Evolutionary conservation across 768 basidiomycete species (phyloP), one percentile per base, ranked within the genome.

Genomic region (Tylopilus cervinicoccineus): DNA sequence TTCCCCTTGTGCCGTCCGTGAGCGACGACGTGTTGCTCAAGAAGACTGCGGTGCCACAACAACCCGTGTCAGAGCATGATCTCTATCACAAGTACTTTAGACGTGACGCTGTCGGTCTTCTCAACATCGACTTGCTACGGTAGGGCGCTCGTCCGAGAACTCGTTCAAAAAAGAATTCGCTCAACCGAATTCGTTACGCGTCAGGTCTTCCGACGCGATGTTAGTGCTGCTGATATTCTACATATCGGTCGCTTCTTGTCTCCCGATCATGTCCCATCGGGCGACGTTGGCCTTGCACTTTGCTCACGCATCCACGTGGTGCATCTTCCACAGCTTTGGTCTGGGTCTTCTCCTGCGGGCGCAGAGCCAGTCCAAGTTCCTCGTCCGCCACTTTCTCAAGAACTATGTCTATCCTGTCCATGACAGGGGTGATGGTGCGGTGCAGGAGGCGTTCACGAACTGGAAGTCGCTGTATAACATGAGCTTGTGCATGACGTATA

Each of bases 381-480:
- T 97, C 32, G 96, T 98, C 23, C 72, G 92, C 54, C 96, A 99
- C 66, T 98, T 88, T 63, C 69, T 96, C 58, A 93, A 95, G 74
- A 83, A 97, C 61, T 99, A 98, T 61, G 83, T 92, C 58, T 98
- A 97, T 66, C 78, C 83, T 12, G 72, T 74, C 38, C 74, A 81
- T 49, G 83, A 88, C 47, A 79, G 77, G 14, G 81, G 79, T 5
- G 76, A 82, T 49, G 81, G 83, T 38, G 94, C 95, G 0, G 80
- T 93, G n/a, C 76, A 83, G 32, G 96, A 99, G 63, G 92, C 95
- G 0, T 99, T 97, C 58, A 76, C 79, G 23, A 97, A 96, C 66
- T 99, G 94, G 93, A 97, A 97, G 68, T 76, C 76, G 5, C 76
- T 91, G 23, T 98, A 94, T 65, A 98, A 97, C 66, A 66, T 93